These are phyloP conservation scores for Moesziomyces antarcticus DNA, from an alignment of 1,284 basidiomycete genomes.

Conservation along the genomic window DNA sequence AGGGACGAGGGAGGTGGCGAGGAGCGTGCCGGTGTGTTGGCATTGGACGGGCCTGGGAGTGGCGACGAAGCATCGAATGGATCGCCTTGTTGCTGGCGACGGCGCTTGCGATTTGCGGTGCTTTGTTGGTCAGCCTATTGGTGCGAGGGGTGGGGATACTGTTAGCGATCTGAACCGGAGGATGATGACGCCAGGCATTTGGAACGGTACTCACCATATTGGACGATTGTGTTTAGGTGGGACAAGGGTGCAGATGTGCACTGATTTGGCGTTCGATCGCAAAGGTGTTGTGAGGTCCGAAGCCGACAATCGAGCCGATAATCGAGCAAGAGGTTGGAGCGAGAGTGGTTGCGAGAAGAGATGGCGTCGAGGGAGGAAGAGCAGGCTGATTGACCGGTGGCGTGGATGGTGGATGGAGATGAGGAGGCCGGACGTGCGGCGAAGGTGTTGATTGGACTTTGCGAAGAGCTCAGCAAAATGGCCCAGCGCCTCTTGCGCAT, in stretches of 20 bases:
- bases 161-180: not conserved
- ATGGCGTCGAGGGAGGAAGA: too few species aligned
- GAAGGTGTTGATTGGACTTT: too few species aligned
- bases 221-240: not conserved
- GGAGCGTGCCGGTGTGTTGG: conserved; percentile 46
- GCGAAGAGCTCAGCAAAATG: too few species aligned
- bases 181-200: not conserved
- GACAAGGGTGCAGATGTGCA: too few species aligned
- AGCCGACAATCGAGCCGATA: too few species aligned
- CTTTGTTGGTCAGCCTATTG: conserved; percentile 32
- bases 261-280: too few species aligned
- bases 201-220: conserved; percentile 9
- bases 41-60: conserved; percentile 40
- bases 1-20: conserved; percentile 61
- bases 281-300: too few species aligned
- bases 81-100: conserved; percentile 44
- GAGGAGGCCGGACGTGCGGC: too few species aligned
- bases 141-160: not conserved
- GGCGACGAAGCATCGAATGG: conserved; percentile 50
- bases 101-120: conserved; percentile 49
- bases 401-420: too few species aligned
- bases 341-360: not conserved
- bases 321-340: too few species aligned
- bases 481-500: not conserved
- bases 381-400: too few species aligned